Evolutionary conservation across 73 alveolate species (phyloP).

Genomic region (Paramecium tetraurelia): DNA sequence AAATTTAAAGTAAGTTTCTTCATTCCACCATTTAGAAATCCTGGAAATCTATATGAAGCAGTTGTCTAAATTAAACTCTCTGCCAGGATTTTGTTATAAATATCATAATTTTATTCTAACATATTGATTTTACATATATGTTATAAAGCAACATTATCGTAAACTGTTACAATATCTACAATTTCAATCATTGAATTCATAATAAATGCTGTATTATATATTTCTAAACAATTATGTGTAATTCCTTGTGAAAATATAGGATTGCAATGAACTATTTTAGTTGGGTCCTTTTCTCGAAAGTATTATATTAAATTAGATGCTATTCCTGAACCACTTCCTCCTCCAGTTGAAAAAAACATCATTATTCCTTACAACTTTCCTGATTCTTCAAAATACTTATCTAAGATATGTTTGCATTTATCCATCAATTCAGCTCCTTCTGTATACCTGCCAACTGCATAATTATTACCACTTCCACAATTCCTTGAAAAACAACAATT

Average conservation of each 20-base stretch:
- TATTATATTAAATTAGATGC: constrained; percentile 21
- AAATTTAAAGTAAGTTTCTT: constrained; percentile 66
- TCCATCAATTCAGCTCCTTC: constrained; percentile 49
- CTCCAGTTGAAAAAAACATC: constrained; percentile 29
- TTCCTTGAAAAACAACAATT: background rate
- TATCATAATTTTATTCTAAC: background rate
- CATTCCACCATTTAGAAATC: constrained; percentile 65
- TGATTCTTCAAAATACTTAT: constrained; percentile 29
- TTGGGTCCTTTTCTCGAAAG: constrained; percentile 19
- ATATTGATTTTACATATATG: background rate
- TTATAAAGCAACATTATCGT: constrained; percentile 35
- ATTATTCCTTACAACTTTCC: background rate
- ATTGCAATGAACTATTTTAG: background rate
- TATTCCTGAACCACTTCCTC: constrained; percentile 53
- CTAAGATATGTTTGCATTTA: background rate
- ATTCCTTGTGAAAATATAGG: background rate
- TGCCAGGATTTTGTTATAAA: background rate
- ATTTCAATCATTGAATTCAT: constrained; percentile 22
- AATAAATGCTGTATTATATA: constrained; percentile 1
- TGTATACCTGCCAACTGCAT: constrained; percentile 39
- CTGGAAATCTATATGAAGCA: constrained; percentile 73
- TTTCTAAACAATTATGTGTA: background rate
- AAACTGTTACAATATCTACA: constrained; percentile 5
- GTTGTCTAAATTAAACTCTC: background rate
- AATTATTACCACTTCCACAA: background rate